phyloP scores from a whole-genome alignment of 345 rosid genomes.

The Isatis tinctoria region DNA sequence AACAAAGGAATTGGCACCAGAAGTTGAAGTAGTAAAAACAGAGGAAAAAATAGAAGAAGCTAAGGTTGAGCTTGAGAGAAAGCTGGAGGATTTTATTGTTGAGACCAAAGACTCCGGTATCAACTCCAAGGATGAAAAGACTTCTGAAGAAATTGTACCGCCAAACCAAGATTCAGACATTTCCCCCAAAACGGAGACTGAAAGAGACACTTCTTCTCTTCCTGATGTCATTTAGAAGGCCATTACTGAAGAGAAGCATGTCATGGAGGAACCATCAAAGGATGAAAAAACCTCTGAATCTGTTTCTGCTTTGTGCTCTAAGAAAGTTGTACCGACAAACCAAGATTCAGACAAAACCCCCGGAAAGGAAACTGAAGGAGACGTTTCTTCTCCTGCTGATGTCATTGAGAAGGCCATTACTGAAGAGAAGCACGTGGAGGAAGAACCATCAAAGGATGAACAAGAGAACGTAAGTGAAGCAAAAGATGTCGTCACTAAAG shows the following conservation, averaged over 20 bases:
- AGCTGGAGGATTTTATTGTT: neutral
- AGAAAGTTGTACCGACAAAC: neutral
- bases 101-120: constrained; percentile 14
- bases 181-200: neutral
- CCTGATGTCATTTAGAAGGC: constrained; percentile 17
- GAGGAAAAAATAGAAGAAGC: constrained; percentile 10
- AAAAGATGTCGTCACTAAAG: neutral
- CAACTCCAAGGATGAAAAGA: neutral
- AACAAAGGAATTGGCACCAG: constrained; percentile 5
- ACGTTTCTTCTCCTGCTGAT: neutral
- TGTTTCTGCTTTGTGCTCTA: neutral
- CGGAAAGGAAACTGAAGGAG: neutral
- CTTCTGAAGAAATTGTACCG: neutral
- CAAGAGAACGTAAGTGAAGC: constrained; percentile 6
- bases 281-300: constrained; percentile 13
- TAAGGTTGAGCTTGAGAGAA: constrained; percentile 17
- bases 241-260: constrained; percentile 20
- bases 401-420: constrained; percentile 18
- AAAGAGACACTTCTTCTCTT: neutral
- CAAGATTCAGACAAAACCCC: neutral
- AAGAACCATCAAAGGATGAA: constrained; percentile 22
- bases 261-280: constrained; percentile 23
- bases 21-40: constrained; percentile 17
- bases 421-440: constrained; percentile 19
- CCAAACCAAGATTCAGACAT: constrained; percentile 12